Evolutionary conservation across 2,329 filamentous ascomycete species (phyloP).

Genomic region (Graphilbum sp.): DNA sequence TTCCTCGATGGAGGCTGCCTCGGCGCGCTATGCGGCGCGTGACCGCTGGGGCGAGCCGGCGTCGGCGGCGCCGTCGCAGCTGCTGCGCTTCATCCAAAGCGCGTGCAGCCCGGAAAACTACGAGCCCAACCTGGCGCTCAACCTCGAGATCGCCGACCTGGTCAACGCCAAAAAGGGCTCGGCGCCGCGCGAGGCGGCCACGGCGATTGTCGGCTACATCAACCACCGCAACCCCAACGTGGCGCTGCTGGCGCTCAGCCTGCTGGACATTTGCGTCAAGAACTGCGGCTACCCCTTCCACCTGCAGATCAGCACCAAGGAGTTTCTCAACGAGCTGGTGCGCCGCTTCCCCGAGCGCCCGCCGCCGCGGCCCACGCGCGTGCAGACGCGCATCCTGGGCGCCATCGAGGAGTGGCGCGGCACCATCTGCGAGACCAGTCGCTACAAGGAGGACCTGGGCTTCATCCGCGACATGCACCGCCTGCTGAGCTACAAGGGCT

Average conservation of each 20-base stretch:
- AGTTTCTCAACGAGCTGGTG: constrained; percentile 96
- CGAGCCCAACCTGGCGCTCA: constrained; percentile 91
- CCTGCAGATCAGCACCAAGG: constrained; percentile 94
- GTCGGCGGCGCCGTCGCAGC: constrained; percentile 63
- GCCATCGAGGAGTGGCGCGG: constrained; percentile 96
- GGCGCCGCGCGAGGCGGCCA: constrained; percentile 84
- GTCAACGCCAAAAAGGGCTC: constrained; percentile 97
- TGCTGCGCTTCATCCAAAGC: constrained; percentile 91
- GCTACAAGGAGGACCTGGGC: constrained; percentile 92
- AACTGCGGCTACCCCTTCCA: constrained; percentile 99
- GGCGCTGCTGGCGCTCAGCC: constrained; percentile 70
- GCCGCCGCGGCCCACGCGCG: constrained; percentile 67
- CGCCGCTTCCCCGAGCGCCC: constrained; percentile 89
- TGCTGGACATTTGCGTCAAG: constrained; percentile 98
- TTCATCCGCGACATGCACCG: constrained; percentile 98
- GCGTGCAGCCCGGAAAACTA: constrained; percentile 96
- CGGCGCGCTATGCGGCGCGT: constrained; percentile 84
- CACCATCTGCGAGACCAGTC: constrained; percentile 94
- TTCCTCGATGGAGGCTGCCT: constrained; percentile 76
- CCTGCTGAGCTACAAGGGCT: constrained; percentile 89
- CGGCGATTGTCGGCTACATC: constrained; percentile 83
- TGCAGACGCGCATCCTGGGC: constrained; percentile 86
- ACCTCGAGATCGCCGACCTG: constrained; percentile 89
- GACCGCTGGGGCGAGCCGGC: constrained; percentile 81
- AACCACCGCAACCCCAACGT: constrained; percentile 97